A percentile compares a stretch with the other conserved stretches of the same genome.
phyloP scores from a whole-genome alignment of 2,329 filamentous ascomycete species.

The Lasiodiplodia hormozganensis region DNA sequence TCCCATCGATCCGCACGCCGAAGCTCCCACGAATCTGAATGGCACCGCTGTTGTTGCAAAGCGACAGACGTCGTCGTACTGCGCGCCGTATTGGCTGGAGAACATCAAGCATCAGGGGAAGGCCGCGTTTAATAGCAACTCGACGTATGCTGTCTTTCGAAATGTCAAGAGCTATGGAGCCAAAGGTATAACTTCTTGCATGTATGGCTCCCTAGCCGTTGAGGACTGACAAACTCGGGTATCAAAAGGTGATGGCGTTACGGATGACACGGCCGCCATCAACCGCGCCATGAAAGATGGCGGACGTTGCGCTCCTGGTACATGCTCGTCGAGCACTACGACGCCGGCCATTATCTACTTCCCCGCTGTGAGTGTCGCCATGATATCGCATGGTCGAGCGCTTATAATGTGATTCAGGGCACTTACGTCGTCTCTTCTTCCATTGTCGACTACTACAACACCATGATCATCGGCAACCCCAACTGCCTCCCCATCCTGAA shows the following conservation, averaged over 20 bases:
- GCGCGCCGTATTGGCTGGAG: constrained; percentile 49
- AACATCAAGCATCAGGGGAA: constrained; percentile 51
- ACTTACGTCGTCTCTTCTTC: constrained; percentile 64
- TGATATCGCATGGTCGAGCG: not conserved
- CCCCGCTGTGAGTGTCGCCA: constrained; percentile 44
- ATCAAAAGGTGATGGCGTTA: constrained; percentile 40
- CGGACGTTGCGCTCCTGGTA: constrained; percentile 49
- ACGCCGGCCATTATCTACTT: constrained; percentile 66
- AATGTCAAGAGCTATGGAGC: constrained; percentile 54
- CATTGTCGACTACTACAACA: constrained; percentile 69
- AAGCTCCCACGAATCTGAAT: not conserved
- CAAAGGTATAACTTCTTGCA: constrained; percentile 38
- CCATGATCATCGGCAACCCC: constrained; percentile 67
- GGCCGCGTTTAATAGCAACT: constrained; percentile 47
- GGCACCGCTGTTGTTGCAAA: not conserved
- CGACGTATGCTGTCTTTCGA: constrained; percentile 48
- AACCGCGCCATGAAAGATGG: constrained; percentile 51
- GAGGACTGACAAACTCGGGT: not conserved
- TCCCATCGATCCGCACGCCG: not conserved
- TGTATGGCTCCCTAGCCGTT: not conserved
- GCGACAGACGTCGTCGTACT: constrained; percentile 25
- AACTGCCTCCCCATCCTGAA: constrained; percentile 63
- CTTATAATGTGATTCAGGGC: constrained; percentile 40
- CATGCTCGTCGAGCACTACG: constrained; percentile 54
- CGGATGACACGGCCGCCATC: constrained; percentile 62